Evolutionary conservation across 2,329 filamentous ascomycete genomes (phyloP), one percentile per base, ranked within the genome.

Genomic region (Aspergillus ibericus): DNA sequence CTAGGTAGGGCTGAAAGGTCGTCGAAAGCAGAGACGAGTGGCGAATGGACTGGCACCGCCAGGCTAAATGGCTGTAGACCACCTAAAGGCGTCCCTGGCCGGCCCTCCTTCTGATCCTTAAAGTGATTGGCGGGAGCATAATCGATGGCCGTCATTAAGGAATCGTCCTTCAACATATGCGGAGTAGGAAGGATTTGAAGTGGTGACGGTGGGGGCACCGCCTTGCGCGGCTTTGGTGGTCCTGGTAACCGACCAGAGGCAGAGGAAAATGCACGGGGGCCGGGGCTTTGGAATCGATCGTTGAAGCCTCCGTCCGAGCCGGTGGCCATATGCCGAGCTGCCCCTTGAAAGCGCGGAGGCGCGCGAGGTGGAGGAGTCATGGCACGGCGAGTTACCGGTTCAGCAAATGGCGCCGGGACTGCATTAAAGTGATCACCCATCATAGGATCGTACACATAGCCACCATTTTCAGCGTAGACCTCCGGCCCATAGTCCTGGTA

Each of bases 321-420:
- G 51, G 71, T 74, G 35, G 80, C 79, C 71, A 79, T 79, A 66
- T 82, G 81, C 47, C 77, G 74, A 42, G 69, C 66, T 38, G 67
- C 68, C 10, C 77, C 75, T 62, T 78, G 85, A 58, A 83, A 83
- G 35, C 85, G 81, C 13, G 85, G 83, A 52, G 86, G 85, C 59
- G 83, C 86, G 56, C 83, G 82, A 64, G 93, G 93, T 16, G 93
- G 93, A 53, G 93, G 93, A 18, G 93, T 98, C 93, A 98, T 97
- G 53, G 93, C 93, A 69, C 93, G 90, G 67, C 93, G 90, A 63
- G 86, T 88, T 15, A 96, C 85, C 10, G 91, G 92, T 75, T 97
- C 86, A 10, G 93, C 90, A 67, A 90, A 97, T 2, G 93, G 86
- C 57, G 78, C 77, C n/a, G 68, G 63, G 34, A 69, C 61, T 3